Base-by-base conservation (phyloP, 345 rosid species). In the Lagerstroemia speciosa region DNA sequence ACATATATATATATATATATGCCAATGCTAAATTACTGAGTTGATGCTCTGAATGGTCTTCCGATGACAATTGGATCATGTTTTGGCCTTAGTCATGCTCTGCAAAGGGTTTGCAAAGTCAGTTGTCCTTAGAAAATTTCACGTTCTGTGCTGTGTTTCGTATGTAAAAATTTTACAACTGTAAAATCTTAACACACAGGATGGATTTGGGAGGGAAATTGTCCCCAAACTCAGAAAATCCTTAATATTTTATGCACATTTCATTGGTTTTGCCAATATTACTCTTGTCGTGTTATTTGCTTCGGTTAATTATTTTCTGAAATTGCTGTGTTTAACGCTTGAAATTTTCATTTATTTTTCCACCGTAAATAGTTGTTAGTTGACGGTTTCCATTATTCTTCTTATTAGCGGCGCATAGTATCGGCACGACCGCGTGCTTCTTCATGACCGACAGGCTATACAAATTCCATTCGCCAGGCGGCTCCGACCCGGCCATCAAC, bases 401-500 rank as follows among this genome's bases (percentile, higher is more conserved):
- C 48, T 43, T 43, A 7, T 20, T 22, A 48, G 46, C 46, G 46
- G 98, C 92, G 9, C 98, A 92, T 70, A 83, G 85, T 27, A 89
- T 92, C 62, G 98, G 98, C 20, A 86, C 94, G 15, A 81, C 92
- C 8, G 96, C 96, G 8, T 92, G 96, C 76, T 92, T 92, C 88
- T 92, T 89, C 84, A 78, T 92, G 91, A 72, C 71, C 41, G 72
- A 77, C 14, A 77, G 94, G 40, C 90, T 89, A 37, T 89, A 89
- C 81, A 43, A 69, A 19, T 92, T 85, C 72, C 72, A 69, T n/a
- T 83, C 85, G 0, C 64, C 67, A 0, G 77, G 75, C 12, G 83
- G 76, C 41, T 78, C 94, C 0, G 96, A 87, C 64, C 95, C 96
- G 3, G 68, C 80, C 17, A 87, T 90, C 73, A 83, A 76, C 73